Percentiles rank a stretch among this genome's conserved stretches.
Conservation (phyloP, 495 filamentous ascomycete genomes). For the Neurospora sp. region DNA sequence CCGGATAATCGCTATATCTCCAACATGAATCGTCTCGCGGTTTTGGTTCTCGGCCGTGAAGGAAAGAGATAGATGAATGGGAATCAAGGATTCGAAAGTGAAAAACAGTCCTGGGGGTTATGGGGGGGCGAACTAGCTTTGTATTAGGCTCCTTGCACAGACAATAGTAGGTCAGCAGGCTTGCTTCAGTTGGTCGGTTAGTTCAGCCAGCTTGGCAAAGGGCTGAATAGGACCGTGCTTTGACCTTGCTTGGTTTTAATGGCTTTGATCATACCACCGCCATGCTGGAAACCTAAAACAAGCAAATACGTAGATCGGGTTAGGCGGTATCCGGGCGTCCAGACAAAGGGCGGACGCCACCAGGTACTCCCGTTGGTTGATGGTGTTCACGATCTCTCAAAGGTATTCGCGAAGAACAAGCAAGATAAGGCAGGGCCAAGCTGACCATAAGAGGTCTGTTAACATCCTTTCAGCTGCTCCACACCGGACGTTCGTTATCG, state of each 20-base stretch:
- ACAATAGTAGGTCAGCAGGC: not conserved
- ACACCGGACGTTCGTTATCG: not conserved
- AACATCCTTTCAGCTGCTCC: not conserved
- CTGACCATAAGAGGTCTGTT: not conserved
- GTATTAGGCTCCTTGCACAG: not conserved
- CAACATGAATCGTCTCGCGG: not conserved
- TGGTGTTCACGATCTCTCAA: not conserved
- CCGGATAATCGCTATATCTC: not conserved
- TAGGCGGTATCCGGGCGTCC: not conserved
- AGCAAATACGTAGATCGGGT: not conserved
- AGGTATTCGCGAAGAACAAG: not conserved
- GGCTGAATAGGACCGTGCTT: not conserved
- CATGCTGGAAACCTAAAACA: not conserved
- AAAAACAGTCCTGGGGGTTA: not conserved
- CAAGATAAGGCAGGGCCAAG: not conserved
- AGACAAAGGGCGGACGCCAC: not conserved
- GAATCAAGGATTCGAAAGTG: not conserved
- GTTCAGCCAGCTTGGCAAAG: not conserved
- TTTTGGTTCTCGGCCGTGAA: not conserved
- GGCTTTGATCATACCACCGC: not conserved
- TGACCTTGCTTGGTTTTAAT: not conserved
- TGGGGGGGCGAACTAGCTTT: not conserved
- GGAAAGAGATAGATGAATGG: not conserved
- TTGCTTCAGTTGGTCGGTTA: not conserved
- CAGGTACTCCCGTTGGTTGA: not conserved